Evolutionary conservation across 192 early-diverging fungal genomes (phyloP), one percentile per base, ranked within the genome.

Genomic region (Jimgerdemannia flammicorona): DNA sequence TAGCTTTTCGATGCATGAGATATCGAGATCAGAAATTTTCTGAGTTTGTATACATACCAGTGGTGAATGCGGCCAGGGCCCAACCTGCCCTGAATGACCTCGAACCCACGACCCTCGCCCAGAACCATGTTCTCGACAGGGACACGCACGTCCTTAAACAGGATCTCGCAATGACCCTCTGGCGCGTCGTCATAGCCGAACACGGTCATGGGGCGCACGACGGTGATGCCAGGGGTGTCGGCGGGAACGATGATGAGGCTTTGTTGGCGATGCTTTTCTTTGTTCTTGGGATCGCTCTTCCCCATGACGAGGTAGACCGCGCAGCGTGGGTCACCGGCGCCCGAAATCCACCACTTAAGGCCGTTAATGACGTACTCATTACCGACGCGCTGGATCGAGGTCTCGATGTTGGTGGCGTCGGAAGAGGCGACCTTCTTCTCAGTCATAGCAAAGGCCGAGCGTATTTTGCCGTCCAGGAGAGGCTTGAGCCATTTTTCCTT

Each of bases 301-400:
- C 98, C 98, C 94, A 98, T 93, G 42, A 96, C 87, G 4, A 98
- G 67, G 74, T 92, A 97, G n/a, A 98, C 89, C 10, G 92, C 90
- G 81, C 97, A 98, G 42, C 93, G 84, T 14, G 98, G 98, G 74
- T 99, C 95, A 41, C 96, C 96, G 9, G 95, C 94, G 40, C 97
- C 97, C n/a, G 94, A 94, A 74, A 97, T 98, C 95, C 96, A 99
- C 98, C 97, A 98, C 85, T 99, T 99, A 77, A 88, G 90, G 10
- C 93, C 93, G 72, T 91, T 95, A 72, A 95, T 86, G 3, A 90
- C 81, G 69, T 90, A 93, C 29, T 90, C 84, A 70, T 87, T 81
- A 39, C 90, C 89, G 18, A 86, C 86, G 20, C 88, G 87, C 72
- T 83, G 76, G 72, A 99, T 98, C 43, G 78, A 79, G 43, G 94